A percentile compares a stretch with the other conserved stretches of the same genome.
phyloP scores from a whole-genome alignment of 768 basidiomycete genomes.

The Pleurotus djamor region DNA sequence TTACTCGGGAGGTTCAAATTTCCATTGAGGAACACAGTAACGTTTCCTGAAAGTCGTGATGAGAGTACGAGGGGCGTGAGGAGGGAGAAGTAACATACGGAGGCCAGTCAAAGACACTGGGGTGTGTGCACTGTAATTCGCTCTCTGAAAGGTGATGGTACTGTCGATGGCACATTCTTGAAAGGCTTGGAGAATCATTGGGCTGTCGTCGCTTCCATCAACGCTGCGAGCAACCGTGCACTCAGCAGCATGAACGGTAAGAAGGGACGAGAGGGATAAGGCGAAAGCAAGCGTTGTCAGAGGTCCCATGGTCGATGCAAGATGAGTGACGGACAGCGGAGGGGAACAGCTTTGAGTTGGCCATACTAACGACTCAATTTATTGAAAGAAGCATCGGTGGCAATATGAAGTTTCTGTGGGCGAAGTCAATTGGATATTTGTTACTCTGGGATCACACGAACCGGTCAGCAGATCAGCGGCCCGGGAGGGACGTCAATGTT shows the following conservation, averaged over 20 bases:
- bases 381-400: slow-evolving; percentile 4
- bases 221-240: slow-evolving; percentile 24
- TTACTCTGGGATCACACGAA: slow-evolving; percentile 2
- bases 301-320: background rate
- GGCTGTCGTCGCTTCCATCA: slow-evolving; percentile 30
- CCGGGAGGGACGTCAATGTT: background rate
- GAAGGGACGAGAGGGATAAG: background rate
- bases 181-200: slow-evolving; percentile 31
- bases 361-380: background rate
- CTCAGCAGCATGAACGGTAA: slow-evolving; percentile 10
- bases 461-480: slow-evolving; percentile 5
- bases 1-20: slow-evolving; percentile 43
- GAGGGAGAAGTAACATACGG: slow-evolving; percentile 15
- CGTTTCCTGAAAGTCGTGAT: slow-evolving; percentile 24
- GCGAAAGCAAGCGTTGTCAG: background rate
- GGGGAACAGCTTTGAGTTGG: background rate
- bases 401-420: background rate
- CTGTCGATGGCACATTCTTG: slow-evolving; percentile 29
- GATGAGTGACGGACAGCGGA: background rate
- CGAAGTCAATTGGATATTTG: background rate
- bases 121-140: slow-evolving; percentile 34
- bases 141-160: slow-evolving; percentile 28
- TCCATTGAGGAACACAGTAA: slow-evolving; percentile 38
- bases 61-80: background rate
- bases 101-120: slow-evolving; percentile 30